Base-by-base conservation (phyloP, 768 basidiomycete genomes). In the Lepiota venenata region DNA sequence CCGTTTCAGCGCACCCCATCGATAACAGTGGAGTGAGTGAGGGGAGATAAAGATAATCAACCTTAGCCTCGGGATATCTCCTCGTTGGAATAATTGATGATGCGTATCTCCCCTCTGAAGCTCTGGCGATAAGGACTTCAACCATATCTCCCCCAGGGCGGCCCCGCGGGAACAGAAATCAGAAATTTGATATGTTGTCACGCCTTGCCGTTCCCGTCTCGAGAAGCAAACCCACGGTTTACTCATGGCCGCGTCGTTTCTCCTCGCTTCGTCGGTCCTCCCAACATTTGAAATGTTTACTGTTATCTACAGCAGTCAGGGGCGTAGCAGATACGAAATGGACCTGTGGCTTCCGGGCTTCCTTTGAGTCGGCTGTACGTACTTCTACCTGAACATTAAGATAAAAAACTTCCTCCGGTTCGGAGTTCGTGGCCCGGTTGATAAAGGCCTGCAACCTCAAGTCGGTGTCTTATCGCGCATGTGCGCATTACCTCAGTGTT, bases 21-120 rank as follows among this genome's bases (percentile, higher is more conserved):
- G 50, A 52, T 52, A 40, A 50, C 8, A 36, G 46, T 43, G 40
- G 41, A 21, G 41, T 35, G 32, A 7, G 11, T 43, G 41, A 52
- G 43, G 40, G 18, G 29, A 52, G 32, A 32, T 32, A 32, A 32
- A 11, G 32, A 52, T 48, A 22, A 52, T 41, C 27, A 44, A 12
- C 16, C n/a, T 37, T 9, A 44, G 2, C 25, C 29, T 44, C 35
- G 25, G 40, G 18, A 20, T 9, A 29, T 16, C 36, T 16, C 20
- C 49, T 9, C 22, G 32, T 37, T 18, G 46, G 32, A 11, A 9
- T 32, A 11, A 32, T 11, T 32, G 32, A 11, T 32, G 10, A 32
- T 32, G 14, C 9, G 47, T 48, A 37, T 48, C 47, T 7, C 32
- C 32, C 32, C 32, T 32, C 32, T 8, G 32, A 32, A 9, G 32